These are phyloP conservation scores for Geranomyces variabilis DNA, from an alignment of 192 early-diverging fungal genomes.

Conservation along the genomic window DNA sequence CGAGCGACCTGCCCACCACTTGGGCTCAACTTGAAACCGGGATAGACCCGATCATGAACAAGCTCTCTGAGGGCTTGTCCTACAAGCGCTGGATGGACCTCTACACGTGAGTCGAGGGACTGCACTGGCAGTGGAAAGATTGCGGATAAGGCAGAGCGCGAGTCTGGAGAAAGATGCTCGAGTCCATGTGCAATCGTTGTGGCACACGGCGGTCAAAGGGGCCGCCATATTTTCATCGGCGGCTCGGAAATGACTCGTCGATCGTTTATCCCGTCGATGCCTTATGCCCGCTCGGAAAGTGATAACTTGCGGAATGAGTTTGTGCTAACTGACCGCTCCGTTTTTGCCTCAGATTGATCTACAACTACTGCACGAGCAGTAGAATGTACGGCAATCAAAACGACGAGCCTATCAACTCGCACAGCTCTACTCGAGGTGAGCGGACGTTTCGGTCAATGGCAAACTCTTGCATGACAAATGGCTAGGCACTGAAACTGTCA, in stretches of 20 bases:
- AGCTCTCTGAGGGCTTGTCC: slow-evolving; percentile 73
- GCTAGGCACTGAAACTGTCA: background rate
- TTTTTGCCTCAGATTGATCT: slow-evolving; percentile 57
- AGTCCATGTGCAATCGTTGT: too few species aligned
- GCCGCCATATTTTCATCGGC: too few species aligned
- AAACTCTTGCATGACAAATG: background rate
- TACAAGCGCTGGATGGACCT: slow-evolving; percentile 78
- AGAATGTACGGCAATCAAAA: slow-evolving; percentile 34
- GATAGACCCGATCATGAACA: slow-evolving; percentile 79
- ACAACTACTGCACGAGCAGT: slow-evolving; percentile 76
- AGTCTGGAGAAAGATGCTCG: too few species aligned
- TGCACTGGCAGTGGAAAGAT: background rate
- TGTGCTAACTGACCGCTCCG: background rate
- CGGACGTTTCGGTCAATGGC: background rate
- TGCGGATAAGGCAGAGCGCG: too few species aligned
- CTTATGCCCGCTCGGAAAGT: too few species aligned
- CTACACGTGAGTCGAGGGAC: slow-evolving; percentile 73
- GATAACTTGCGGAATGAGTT: too few species aligned
- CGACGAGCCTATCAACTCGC: slow-evolving; percentile 1
- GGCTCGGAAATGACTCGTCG: too few species aligned
- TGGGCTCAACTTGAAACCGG: slow-evolving; percentile 79
- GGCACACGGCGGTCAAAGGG: too few species aligned
- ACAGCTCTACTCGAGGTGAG: slow-evolving; percentile 37
- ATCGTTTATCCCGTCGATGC: too few species aligned
- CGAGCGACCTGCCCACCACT: slow-evolving; percentile 55